Base-by-base conservation (phyloP, 2,329 filamentous ascomycete species). In the Fusarium cicatricum region DNA sequence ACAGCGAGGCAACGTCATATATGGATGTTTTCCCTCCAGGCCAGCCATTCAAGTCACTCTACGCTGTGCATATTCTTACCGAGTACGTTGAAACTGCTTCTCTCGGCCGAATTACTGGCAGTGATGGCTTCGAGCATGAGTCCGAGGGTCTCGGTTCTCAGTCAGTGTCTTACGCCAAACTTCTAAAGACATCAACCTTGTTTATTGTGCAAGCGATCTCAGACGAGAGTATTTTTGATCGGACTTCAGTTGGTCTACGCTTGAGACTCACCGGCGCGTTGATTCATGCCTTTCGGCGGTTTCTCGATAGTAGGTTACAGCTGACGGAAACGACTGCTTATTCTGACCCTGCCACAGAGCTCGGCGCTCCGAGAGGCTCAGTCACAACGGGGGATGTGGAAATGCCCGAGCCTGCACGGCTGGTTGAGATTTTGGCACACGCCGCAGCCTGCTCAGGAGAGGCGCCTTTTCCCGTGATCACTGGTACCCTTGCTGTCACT, bases 31-130 rank as follows among this genome's bases (percentile, higher is more conserved):
- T 95, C 56, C 88, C 90, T 7, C 73, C 84, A 2, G 82, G 83
- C 1, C 86, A 89, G 54, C 88, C 89, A 2, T 92, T 87, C 77
- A 90, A 89, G 65, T 86, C 86, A 2, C 79, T 92, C 1, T 96
- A 93, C 70, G 88, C 89, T 3, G 75, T 92, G 1, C 82, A 89
- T 67, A 85, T 87, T 1, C 78, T 96, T 33, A 77, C 80, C 17
- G 82, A 86, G 49, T 89, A 87, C 69, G 79, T 92, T 33, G 75
- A 79, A 21, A 74, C 67, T 9, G 62, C 74, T 58, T 76, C 77
- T 70, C 75, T 67, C 64, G 66, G 48, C 34, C 59, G 40, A 23
- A 29, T 40, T 19, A 42, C 17, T 11, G 34, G 55, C 28, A 52
- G 55, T 36, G 54, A 53, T 17, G 48, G 33, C n/a, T 19, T 32